phyloP scores from a whole-genome alignment of 2,329 filamentous ascomycete genomes.

The Penicillium italicum region DNA sequence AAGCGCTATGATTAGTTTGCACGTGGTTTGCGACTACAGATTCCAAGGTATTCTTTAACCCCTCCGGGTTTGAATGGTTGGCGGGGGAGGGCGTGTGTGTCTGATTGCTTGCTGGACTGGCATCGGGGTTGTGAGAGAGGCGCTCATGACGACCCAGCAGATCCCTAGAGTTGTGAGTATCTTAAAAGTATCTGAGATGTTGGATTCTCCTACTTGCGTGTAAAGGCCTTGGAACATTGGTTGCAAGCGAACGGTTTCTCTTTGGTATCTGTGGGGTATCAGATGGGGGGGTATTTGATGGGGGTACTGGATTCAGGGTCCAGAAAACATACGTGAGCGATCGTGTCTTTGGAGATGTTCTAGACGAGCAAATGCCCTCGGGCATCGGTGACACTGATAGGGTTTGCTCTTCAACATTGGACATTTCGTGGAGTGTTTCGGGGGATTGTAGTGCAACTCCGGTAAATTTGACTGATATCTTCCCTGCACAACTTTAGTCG shows the following conservation, averaged over 20 bases:
- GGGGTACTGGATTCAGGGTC: not conserved
- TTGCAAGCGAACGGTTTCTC: conserved; percentile 33
- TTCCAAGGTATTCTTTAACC: conserved; percentile 28
- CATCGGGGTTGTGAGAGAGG: conserved; percentile 24
- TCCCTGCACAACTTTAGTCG: too few relatives aligned
- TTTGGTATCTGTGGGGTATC: conserved; percentile 29
- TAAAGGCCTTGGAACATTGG: conserved; percentile 35
- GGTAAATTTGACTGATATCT: not conserved
- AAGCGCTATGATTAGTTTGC: conserved; percentile 7
- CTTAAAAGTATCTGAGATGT: not conserved
- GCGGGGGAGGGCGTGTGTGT: conserved; percentile 19
- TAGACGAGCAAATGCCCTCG: conserved; percentile 31
- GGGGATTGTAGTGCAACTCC: not conserved
- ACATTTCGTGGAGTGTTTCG: not conserved
- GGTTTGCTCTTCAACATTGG: conserved; percentile 17
- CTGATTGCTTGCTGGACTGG: conserved; percentile 11
- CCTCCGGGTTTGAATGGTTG: conserved; percentile 22
- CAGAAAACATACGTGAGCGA: conserved; percentile 29
- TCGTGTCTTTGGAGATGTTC: conserved; percentile 38
- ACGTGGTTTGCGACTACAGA: conserved; percentile 27
- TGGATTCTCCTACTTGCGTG: conserved; percentile 27
- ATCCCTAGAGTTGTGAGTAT: conserved; percentile 24
- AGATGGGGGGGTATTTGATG: conserved; percentile 5
- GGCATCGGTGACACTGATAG: conserved; percentile 33
- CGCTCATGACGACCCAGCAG: conserved; percentile 33